These are phyloP conservation scores for Saccharum hybrid DNA, from an alignment of 202 grass and related monocot genomes.

Conservation along the genomic window DNA sequence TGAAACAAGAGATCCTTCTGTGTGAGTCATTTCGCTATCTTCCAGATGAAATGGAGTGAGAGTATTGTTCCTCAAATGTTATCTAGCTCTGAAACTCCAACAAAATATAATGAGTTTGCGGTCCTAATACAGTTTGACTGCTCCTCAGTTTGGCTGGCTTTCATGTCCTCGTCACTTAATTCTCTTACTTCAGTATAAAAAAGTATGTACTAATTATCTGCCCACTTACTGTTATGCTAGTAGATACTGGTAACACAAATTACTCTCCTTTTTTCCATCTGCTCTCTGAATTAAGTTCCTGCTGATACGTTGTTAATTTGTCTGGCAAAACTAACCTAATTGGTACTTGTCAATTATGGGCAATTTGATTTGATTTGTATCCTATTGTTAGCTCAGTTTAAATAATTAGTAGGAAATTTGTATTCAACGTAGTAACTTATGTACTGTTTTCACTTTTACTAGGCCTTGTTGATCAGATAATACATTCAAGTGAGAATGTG, in stretches of 20 bases:
- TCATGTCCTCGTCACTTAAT: background rate
- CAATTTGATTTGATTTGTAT: background rate
- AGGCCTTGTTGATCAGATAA: conserved; percentile 90
- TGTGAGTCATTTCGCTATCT: conserved; percentile 66
- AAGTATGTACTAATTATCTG: background rate
- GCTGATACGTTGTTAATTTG: conserved; percentile 27
- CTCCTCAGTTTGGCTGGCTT: conserved; percentile 4
- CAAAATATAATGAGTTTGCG: conserved; percentile 16
- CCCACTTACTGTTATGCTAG: conserved; percentile 12
- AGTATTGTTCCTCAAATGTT: conserved; percentile 35
- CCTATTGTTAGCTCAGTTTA: background rate
- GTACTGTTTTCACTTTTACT: conserved; percentile 43
- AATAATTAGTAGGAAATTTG: conserved; percentile 15
- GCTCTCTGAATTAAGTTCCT: conserved; percentile 22
- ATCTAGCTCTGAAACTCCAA: conserved; percentile 18
- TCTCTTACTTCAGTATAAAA: background rate
- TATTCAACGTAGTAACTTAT: background rate
- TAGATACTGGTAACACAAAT: background rate
- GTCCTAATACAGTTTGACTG: conserved; percentile 9
- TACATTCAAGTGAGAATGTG: conserved; percentile 85
- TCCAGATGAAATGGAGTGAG: conserved; percentile 27
- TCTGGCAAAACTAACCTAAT: background rate
- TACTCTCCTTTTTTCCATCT: conserved; percentile 8
- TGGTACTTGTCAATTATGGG: conserved; percentile 1
- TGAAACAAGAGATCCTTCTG: conserved; percentile 96